Base-by-base conservation (phyloP, 2,329 filamentous ascomycete species). In the Herpotrichia juniperi region DNA sequence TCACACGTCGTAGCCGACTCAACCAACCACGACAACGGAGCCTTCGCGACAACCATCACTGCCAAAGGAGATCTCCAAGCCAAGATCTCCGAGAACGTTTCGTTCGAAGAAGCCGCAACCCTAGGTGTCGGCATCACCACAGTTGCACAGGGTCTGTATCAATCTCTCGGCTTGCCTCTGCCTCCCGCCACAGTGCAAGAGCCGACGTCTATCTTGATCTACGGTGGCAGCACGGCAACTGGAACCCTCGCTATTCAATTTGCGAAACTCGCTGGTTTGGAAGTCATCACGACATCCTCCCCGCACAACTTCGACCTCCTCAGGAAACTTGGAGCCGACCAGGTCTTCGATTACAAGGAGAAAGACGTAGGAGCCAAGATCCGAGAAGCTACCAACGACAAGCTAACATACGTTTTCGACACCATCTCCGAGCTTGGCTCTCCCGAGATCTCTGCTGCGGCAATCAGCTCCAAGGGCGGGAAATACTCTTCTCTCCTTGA, bases 41-140 rank as follows among this genome's bases (percentile, higher is more conserved):
- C 77, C 2, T 86, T 85, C 61, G 81, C 78, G 9, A 78, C 85
- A 50, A 80, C 82, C 58, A 74, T 80, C 44, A 74, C 80, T 8
- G 80, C 72, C 14, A 84, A 83, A 59, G 80, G 73, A 1, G 79
- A 80, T 47, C 50, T 83, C 1, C 71, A 77, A 48, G 69, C 79
- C 45, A 76, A 76, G 39, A 71, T 84, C 7, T 77, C 81, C 0
- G 76, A 81, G 16, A 67, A 67, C 42, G 48, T 84, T 51, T 77
- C 74, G 39, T 79, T 81, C 58, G 77, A 82, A 56, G 79, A 82
- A n/a, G 83, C 80, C 0, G 73, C 79, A 1, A 83, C 81, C 0
- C 66, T 85, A 2, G 79, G 80, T 1, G 74, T 82, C 0, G 82
- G 80, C 2, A 69, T 84, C 43, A 72, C 68, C 10, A 84, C 82